Percentiles rank a stretch among this genome's conserved stretches.
phyloP scores from a whole-genome alignment of 805 yeast species.

The Clavispora vitiphila region DNA sequence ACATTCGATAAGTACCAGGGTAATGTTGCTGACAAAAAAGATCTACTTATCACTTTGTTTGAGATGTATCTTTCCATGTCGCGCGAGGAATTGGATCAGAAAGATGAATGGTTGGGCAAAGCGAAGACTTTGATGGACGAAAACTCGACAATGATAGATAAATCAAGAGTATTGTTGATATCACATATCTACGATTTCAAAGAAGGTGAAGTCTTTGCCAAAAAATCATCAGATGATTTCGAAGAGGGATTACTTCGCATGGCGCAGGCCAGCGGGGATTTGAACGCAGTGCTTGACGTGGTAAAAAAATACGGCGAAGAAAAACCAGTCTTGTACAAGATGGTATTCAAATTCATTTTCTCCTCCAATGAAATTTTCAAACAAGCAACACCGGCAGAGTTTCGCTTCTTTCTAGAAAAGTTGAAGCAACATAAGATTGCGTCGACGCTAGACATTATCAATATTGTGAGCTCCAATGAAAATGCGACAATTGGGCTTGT shows the following conservation, averaged over 20 bases:
- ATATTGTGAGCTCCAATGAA: slow-evolving; percentile 56
- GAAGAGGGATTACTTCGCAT: slow-evolving; percentile 58
- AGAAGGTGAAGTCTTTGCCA: slow-evolving; percentile 43
- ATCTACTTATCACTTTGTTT: slow-evolving; percentile 69
- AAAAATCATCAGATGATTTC: slow-evolving; percentile 34
- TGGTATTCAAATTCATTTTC: slow-evolving; percentile 60
- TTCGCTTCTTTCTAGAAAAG: slow-evolving; percentile 46
- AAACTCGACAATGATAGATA: slow-evolving; percentile 48
- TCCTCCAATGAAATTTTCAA: slow-evolving; percentile 49
- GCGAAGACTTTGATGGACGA: slow-evolving; percentile 50
- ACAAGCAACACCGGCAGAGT: slow-evolving; percentile 46
- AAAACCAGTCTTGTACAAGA: slow-evolving; percentile 60
- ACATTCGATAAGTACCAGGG: slow-evolving; percentile 76
- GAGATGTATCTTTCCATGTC: slow-evolving; percentile 74
- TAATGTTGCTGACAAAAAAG: slow-evolving; percentile 60
- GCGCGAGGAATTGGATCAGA: slow-evolving; percentile 21
- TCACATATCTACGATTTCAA: slow-evolving; percentile 54
- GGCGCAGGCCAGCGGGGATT: slow-evolving; percentile 53
- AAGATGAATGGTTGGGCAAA: slow-evolving; percentile 56
- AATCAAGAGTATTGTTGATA: slow-evolving; percentile 48
- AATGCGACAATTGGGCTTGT: slow-evolving; percentile 69
- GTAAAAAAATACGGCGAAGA: slow-evolving; percentile 55
- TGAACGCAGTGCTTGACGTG: slow-evolving; percentile 51
- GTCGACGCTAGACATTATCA: slow-evolving; percentile 75
- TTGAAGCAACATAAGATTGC: slow-evolving; percentile 50